Percentiles rank a stretch among this genome's conserved stretches.
Conservation (phyloP, 768 basidiomycete genomes). For the Hebeloma cylindrosporum region DNA sequence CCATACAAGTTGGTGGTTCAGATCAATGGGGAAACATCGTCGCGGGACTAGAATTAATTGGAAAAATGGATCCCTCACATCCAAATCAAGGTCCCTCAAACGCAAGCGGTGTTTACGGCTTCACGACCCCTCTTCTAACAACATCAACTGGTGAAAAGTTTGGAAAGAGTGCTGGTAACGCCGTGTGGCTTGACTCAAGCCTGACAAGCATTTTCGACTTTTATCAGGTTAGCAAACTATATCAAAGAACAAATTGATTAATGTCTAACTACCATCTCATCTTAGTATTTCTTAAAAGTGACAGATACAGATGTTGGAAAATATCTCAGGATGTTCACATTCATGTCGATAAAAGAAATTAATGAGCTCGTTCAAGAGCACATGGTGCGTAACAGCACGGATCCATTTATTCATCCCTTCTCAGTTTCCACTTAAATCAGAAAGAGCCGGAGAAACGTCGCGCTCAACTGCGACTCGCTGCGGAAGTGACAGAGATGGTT, state of each 20-base stretch:
- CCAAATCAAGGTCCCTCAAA: constrained; percentile 21
- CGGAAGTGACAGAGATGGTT: constrained; percentile 55
- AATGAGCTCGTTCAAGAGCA: constrained; percentile 58
- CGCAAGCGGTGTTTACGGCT: constrained; percentile 57
- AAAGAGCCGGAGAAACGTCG: constrained; percentile 42
- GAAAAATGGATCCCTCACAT: constrained; percentile 40
- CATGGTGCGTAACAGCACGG: constrained; percentile 36
- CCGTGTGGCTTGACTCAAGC: constrained; percentile 80
- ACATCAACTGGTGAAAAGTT: constrained; percentile 92
- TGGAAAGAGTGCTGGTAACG: constrained; percentile 96
- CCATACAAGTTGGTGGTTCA: constrained; percentile 91
- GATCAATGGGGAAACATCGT: constrained; percentile 99
- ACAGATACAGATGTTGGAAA: constrained; percentile 77
- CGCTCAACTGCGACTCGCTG: constrained; percentile 49
- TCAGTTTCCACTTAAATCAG: constrained; percentile 22
- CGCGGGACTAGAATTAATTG: constrained; percentile 89
- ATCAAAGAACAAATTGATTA: too few relatives aligned
- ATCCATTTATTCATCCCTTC: not conserved
- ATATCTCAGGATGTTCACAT: constrained; percentile 82
- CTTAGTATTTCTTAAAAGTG: constrained; percentile 85
- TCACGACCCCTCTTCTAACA: constrained; percentile 94
- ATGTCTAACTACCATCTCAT: not conserved
- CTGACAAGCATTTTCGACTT: constrained; percentile 90
- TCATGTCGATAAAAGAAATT: constrained; percentile 63
- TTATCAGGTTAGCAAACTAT: constrained; percentile 69